Evolutionary conservation across 352 stramenopile species (phyloP), one percentile per base, ranked within the genome.

Genomic region (Pythium coloratum): DNA sequence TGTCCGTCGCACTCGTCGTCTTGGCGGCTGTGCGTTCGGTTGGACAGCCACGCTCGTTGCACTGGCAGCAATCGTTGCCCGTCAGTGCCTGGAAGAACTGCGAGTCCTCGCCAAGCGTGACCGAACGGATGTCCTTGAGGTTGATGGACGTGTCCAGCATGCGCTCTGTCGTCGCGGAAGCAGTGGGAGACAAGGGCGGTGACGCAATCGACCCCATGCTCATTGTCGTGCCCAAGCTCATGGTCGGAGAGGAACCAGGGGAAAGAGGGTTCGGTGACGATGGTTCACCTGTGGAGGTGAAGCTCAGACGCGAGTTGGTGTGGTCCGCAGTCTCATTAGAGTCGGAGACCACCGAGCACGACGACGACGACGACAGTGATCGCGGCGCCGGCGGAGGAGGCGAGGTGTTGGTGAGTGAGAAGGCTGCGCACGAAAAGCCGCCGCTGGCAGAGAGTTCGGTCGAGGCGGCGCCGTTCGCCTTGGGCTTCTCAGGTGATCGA

Each of bases 391-490:
- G n/a, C 2, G 49, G 16, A 12, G 16, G 20, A 13, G 49, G 8
- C 13, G 50, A 16, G 1, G 40, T 32, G 55, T 70, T 60, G 18
- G 67, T 60, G 57, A 89, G 73, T 30, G 81, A 83, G 55, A 88
- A 82, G 16, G 59, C 59, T 8, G 66, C 42, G 14, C 64, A 72
- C 28, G 78, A 78, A 54, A 88, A 80, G 20, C 80, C 81, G 18
- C 83, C 80, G 44, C 83, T 92, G 12, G 83, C 80, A 8, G 83
- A 90, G 18, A 81, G 80, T 63, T 89, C 83, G 51, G 80, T 77
- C 5, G 36, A 42, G 24, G 6, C 13, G 1, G 24, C 16, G 1
- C 55, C 42, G 2, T 9, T 46, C 2, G 36, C 40, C 46, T 88
- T 87, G 42, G 66, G 47, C 55, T 72, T 72, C 60, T 81, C 81